Percentiles rank a stretch among this genome's conserved stretches.
phyloP scores from a whole-genome alignment of 2,329 filamentous ascomycete species.

The Fusarium armeniacum region DNA sequence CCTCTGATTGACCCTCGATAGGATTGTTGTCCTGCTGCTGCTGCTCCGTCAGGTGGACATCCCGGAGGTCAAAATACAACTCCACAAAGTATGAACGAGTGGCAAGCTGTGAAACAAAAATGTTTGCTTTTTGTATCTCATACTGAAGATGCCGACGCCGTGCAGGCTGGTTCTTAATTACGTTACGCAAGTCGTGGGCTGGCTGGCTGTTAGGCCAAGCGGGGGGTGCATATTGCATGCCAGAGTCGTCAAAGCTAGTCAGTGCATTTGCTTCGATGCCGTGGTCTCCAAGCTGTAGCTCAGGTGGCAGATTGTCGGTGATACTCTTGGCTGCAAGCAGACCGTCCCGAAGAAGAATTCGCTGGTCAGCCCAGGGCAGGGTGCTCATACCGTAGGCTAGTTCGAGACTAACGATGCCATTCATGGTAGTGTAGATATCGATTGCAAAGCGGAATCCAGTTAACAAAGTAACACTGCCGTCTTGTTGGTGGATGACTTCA shows the following conservation, averaged over 20 bases:
- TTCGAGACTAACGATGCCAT: slow-evolving; percentile 82
- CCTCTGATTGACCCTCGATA: slow-evolving; percentile 55
- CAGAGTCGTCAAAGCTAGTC: slow-evolving; percentile 59
- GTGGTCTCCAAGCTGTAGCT: slow-evolving; percentile 70
- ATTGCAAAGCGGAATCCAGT: slow-evolving; percentile 86
- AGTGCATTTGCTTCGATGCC: slow-evolving; percentile 56
- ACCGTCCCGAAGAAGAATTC: slow-evolving; percentile 77
- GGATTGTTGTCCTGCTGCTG: slow-evolving; percentile 56
- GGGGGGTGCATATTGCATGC: slow-evolving; percentile 67
- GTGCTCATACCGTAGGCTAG: slow-evolving; percentile 84
- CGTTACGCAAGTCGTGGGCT: slow-evolving; percentile 64
- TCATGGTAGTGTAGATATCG: slow-evolving; percentile 84
- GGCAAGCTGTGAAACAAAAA: slow-evolving; percentile 84
- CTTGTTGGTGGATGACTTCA: slow-evolving; percentile 78
- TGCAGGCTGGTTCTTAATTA: slow-evolving; percentile 63
- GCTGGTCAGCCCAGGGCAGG: slow-evolving; percentile 83
- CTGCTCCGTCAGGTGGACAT: slow-evolving; percentile 69
- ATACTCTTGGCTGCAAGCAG: slow-evolving; percentile 78
- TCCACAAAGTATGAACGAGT: slow-evolving; percentile 89
- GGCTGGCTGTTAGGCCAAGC: slow-evolving; percentile 63
- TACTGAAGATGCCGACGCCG: slow-evolving; percentile 75
- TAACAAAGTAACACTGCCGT: slow-evolving; percentile 76
- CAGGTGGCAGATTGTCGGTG: slow-evolving; percentile 75
- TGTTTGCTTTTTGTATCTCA: slow-evolving; percentile 93
- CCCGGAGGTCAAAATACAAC: slow-evolving; percentile 83